Evolutionary conservation across 306 rosid species (phyloP), one percentile per base, ranked within the genome.

Genomic region (Cicer pinnatifidum): DNA sequence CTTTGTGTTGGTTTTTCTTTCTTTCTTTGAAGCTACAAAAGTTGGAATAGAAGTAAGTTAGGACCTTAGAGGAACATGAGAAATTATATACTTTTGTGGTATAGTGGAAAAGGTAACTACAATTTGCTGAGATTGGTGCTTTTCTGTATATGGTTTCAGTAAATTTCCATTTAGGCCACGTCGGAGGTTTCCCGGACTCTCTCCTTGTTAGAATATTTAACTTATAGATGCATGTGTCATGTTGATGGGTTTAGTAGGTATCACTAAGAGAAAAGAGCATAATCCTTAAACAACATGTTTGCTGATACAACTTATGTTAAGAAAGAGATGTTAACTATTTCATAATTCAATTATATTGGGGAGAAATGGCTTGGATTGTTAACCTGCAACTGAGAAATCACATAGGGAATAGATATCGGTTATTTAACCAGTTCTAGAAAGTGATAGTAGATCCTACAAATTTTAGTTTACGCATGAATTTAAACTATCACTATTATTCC

Each of bases 11-110:
- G 35, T 37, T 69, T 50, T 8, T 56, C 33, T 28, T 28, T 28
- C 35, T 44, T 52, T 23, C 20, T 60, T 8, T 52, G 82, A 53
- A 68, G 47, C 80, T 73, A 28, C 61, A 45, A 61, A 67, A 56
- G 63, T 40, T 57, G 50, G 33, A 71, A 56, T 40, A 56, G 11
- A 39, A 48, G 8, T 13, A 53, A 63, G 28, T 61, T 15, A 3
- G 40, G 64, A 38, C 15, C 54, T 52, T 47, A 19, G 43, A n/a
- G 40, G 33, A 48, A 74, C 16, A 11, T 2, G 65, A 6, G 51
- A 69, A 48, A 20, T 19, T 39, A 19, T 58, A 7, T 56, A 11
- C 35, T 11, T 41, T 46, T 57, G 6, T 40, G 40, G 47, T 54
- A 50, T 13, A 44, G 39, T 28, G 47, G 51, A 37, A 66, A 43